Conservation (phyloP, 2,329 filamentous ascomycete species). For the Dactylella cylindrospora region DNA sequence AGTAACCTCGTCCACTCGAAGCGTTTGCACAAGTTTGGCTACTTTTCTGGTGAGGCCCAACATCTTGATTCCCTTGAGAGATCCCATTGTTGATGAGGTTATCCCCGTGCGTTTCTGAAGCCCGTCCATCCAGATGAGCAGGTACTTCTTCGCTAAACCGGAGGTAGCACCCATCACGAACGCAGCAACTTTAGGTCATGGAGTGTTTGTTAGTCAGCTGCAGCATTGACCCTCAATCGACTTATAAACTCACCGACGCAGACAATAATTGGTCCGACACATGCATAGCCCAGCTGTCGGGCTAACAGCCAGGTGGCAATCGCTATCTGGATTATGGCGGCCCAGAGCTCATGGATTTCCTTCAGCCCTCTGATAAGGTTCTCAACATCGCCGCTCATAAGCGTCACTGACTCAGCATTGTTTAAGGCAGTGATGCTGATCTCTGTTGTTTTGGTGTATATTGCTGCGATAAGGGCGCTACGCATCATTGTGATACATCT, state of each 20-base stretch:
- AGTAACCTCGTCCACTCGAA: slow-evolving; percentile 53
- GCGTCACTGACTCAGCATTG: slow-evolving; percentile 54
- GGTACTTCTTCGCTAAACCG: slow-evolving; percentile 47
- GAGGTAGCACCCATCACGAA: slow-evolving; percentile 48
- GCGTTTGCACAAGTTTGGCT: slow-evolving; percentile 50
- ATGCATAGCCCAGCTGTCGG: slow-evolving; percentile 50
- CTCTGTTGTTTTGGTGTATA: slow-evolving; percentile 51
- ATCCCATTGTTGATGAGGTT: slow-evolving; percentile 51
- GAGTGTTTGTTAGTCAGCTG: background rate
- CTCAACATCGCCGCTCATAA: slow-evolving; percentile 58
- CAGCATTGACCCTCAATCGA: slow-evolving; percentile 45
- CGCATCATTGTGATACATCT: slow-evolving; percentile 50
- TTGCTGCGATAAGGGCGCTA: slow-evolving; percentile 50
- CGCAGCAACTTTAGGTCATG: slow-evolving; percentile 6
- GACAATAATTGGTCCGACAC: slow-evolving; percentile 50
- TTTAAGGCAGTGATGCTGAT: slow-evolving; percentile 51
- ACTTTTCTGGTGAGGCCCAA: slow-evolving; percentile 52
- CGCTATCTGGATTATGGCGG: slow-evolving; percentile 50
- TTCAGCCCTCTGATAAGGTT: slow-evolving; percentile 52
- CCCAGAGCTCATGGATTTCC: slow-evolving; percentile 55
- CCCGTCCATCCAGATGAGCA: slow-evolving; percentile 50
- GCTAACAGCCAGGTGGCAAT: slow-evolving; percentile 52
- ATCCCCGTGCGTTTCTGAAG: slow-evolving; percentile 50
- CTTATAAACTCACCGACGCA: slow-evolving; percentile 41
- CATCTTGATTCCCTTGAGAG: slow-evolving; percentile 55